These are phyloP conservation scores for Xylaria sp. DNA, from an alignment of 2,329 filamentous ascomycete genomes.

Conservation along the genomic window DNA sequence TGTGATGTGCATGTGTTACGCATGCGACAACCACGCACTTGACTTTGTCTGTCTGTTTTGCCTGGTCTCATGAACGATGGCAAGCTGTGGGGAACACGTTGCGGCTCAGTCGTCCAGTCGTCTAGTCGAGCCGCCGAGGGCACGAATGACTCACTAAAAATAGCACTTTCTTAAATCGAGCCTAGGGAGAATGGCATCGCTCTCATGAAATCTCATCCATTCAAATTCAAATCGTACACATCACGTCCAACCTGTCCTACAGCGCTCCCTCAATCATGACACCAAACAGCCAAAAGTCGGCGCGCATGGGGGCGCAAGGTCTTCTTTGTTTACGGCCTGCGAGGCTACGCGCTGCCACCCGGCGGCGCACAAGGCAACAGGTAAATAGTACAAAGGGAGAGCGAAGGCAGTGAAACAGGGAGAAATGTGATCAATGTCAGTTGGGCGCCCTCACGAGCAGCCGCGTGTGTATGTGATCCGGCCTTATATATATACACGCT, in stretches of 20 bases:
- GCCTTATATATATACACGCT: conserved; percentile 2
- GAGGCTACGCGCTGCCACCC: neutral
- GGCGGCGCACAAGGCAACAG: neutral
- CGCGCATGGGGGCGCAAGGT: neutral
- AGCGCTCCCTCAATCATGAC: neutral
- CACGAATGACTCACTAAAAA: conserved; percentile 16
- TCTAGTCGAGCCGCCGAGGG: neutral
- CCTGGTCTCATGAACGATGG: neutral
- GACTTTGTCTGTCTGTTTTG: neutral
- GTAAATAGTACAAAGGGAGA: neutral
- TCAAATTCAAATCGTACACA: neutral
- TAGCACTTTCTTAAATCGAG: conserved; percentile 5
- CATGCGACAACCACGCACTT: neutral
- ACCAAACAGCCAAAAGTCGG: neutral
- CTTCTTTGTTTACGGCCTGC: conserved; percentile 4
- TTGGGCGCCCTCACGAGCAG: neutral
- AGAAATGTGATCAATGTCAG: neutral
- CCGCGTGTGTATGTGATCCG: neutral
- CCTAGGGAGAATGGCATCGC: neutral
- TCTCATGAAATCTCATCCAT: neutral
- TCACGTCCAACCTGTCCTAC: conserved; percentile 1
- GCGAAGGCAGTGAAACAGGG: too few relatives aligned
- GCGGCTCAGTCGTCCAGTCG: neutral
- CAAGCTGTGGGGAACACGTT: neutral
- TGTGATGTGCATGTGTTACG: conserved; percentile 7